Conservation (phyloP, 768 basidiomycete species). For the Boletus coccyginus region DNA sequence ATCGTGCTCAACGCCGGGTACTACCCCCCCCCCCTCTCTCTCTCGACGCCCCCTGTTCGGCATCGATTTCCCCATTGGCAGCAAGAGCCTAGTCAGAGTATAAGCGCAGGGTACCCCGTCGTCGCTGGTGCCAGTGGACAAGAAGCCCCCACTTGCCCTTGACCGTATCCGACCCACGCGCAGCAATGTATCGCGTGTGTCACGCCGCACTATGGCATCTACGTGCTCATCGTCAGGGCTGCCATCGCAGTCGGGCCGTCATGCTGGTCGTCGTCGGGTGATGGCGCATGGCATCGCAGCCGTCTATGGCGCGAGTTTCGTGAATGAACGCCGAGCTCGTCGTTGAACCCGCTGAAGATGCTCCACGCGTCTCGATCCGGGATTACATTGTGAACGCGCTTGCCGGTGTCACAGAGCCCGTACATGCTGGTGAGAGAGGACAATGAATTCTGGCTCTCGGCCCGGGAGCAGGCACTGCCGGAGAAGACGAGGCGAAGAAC, state of each 20-base stretch:
- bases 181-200: neutral
- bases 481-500: neutral
- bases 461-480: no score
- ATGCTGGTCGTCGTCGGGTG: no score
- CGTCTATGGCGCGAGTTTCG: neutral
- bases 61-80: neutral
- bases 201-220: neutral
- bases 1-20: neutral
- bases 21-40: no score
- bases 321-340: neutral
- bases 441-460: neutral
- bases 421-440: neutral
- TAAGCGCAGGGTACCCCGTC: no score
- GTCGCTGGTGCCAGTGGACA: no score
- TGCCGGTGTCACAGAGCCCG: neutral
- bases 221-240: slow-evolving; percentile 2
- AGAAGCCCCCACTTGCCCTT: no score
- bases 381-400: neutral
- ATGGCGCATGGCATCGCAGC: neutral
- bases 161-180: neutral
- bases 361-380: slow-evolving; percentile 6
- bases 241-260: neutral
- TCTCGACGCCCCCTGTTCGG: no score
- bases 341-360: slow-evolving; percentile 3
- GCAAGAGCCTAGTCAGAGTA: no score